Base-by-base conservation (phyloP, 2,329 filamentous ascomycete species). In the Eurotiales sp. region DNA sequence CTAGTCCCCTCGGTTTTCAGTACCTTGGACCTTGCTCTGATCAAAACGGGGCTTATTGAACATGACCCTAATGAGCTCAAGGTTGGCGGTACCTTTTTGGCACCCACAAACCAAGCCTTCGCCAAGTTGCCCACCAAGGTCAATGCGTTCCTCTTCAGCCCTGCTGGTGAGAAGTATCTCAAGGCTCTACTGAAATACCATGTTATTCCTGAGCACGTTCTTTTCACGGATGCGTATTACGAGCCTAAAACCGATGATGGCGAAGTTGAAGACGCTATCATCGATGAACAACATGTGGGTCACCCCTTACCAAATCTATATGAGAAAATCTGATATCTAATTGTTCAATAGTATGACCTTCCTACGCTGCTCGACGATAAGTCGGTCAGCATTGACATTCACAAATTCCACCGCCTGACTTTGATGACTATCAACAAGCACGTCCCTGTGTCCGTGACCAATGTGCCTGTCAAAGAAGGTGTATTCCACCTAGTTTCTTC, bases 151-250 rank as follows among this genome's bases (percentile, higher is more conserved):
- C 76, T 95, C 7, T 95, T 95, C 78, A 87, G 85, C 54, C 76
- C 81, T 37, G 80, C 78, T 47, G 90, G 90, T 3, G 75, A 80
- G 57, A 85, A 85, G 68, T 93, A 88, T 64, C 79, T 96, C 19
- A 82, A 81, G 59, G 89, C 88, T 0, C 74, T 95, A 42, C 75
- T 93, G 17, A 77, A 88, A 72, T 93, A 92, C 64, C 86, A 91
- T 61, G 77, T 90, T 42, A 85, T 85, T 1, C 78, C 84, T 43
- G 82, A 88, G 61, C 78, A 84, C 55, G 90, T 86, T 0, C 72
- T 93, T 0, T 95, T 95, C 75, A 87, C 85, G 8, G 90, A 95
- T 63, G 86, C 85, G 4, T 87, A 84, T 64, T 93, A 90, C 73
- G 78, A 79, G 47, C 62, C 69, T 15, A 69, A 40, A 14, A 29